Evolutionary conservation across 2,329 filamentous ascomycete genomes (phyloP), one percentile per base, ranked within the genome.

Genomic region (Sporothrix pseudoabietina): DNA sequence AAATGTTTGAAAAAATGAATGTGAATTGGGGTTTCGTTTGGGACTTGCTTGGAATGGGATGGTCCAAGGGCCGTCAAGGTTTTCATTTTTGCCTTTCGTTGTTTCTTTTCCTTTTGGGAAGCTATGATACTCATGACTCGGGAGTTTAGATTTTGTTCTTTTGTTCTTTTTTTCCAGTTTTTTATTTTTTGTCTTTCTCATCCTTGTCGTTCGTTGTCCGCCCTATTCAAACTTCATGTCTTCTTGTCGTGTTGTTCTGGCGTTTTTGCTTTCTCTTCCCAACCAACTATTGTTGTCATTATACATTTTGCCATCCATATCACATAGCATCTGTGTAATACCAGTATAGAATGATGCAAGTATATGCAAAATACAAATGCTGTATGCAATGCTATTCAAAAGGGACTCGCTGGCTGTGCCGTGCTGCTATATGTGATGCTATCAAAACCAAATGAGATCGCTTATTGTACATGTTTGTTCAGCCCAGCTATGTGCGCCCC

Each of bases 61-160:
- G 39, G 61, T 8, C n/a, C 14, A 6, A 30, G 22, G 39, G 12
- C 57, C 8, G 32, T 10, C 32, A 19, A 41, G 32, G 4, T 30
- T 49, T 49, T 26, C 8, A 16, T 54, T 55, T 19, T 52, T 44
- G 26, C 26, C 26, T 1, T 59, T 55, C 52, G 14, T 52, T 70
- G 3, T 54, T 14, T 66, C 14, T 52, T 39, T 57, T 66, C 19
- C 16, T 54, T 39, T 47, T 55, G 35, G 30, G 32, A 41, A 49
- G 71, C 71, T 72, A 72, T 47, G 71, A 69, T 69, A 49, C 44
- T 72, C 52, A 72, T 69, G 71, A 72, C 57, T 49, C 65, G 71
- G 71, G 63, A 72, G 49, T 72, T 72, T 49, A 16, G 71, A 44
- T 72, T 12, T 73, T 52, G 19, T 26, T 57, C 14, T 68, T 10